These are phyloP conservation scores for Paxillus ammoniavirescens DNA, from an alignment of 768 basidiomycete species.

Conservation along the genomic window DNA sequence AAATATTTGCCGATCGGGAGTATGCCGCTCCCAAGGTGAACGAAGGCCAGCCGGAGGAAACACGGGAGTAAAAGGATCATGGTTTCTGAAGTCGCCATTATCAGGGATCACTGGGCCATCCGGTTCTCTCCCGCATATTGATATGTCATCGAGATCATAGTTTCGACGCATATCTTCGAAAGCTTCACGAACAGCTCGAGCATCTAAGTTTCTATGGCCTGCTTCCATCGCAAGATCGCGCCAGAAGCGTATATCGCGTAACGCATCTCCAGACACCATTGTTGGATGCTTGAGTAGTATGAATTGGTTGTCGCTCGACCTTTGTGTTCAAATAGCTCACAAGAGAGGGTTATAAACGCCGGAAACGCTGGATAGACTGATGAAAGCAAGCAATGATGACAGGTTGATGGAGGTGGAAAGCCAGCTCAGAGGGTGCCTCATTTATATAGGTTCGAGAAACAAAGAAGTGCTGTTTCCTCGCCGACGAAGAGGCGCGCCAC, in stretches of 20 bases:
- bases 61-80: conserved; percentile 20
- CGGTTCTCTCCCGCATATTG: conserved; percentile 8
- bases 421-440: not conserved
- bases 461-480: not conserved
- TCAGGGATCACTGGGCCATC: conserved; percentile 6
- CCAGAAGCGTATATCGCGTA: conserved; percentile 25
- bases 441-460: conserved; percentile 9
- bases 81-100: conserved; percentile 7
- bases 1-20: conserved; percentile 11
- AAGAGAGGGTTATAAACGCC: no score
- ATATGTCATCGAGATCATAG: conserved; percentile 19
- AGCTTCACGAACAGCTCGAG: conserved; percentile 16
- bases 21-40: not conserved
- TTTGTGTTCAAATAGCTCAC: not conserved
- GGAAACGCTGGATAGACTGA: not conserved
- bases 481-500: not conserved
- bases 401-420: not conserved
- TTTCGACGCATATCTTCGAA: conserved; percentile 24
- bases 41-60: conserved; percentile 8
- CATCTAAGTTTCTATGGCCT: conserved; percentile 8
- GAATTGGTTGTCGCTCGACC: not conserved
- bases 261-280: conserved; percentile 13
- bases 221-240: conserved; percentile 16
- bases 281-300: not conserved
- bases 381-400: not conserved